Base-by-base conservation (phyloP, 768 basidiomycete species). In the Agrocybe chaxingu region DNA sequence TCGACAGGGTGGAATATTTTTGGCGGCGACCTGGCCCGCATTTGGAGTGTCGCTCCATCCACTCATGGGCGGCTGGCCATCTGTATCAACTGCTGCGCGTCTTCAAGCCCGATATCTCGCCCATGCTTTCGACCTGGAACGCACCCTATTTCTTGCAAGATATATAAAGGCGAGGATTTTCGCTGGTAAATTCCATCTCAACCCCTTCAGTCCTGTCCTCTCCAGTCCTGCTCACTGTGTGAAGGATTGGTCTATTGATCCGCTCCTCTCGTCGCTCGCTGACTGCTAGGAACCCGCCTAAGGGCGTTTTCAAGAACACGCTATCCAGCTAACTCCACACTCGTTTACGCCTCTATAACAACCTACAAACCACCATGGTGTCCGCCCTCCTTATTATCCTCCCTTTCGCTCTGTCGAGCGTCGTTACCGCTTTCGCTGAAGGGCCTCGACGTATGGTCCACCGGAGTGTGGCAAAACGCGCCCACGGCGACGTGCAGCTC, bases 401-500 rank as follows among this genome's bases (percentile, higher is more conserved):
- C 33, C 52, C 62, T 13, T 29, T 54, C 31, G 42, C 35, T 3
- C 52, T 54, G 18, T 31, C 37, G 13, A 35, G 16, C 7, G 43
- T 33, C 19, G 7, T 9, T 24, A 24, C 24, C 38, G 42, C 41
- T 19, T 11, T 36, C 10, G 47, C 52, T 8, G 66, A 39, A 59
- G 37, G 47, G 7, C 42, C 38, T 12, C 42, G 36, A 4, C 52
- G 60, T 30, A 47, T 50, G 13, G 59, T 50, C 19, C 58, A 59
- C 52, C 42, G 50, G n/a, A 61, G 56, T 18, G 45, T 66, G 32
- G 61, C 64, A 12, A 70, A 67, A 38, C 78, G 80, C 16, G 70
- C 71, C 31, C 65, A 67, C 43, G 71, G 71, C 30, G 70, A 75
- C 45, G 57, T 77, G 3, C 58, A 64, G 19, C 57, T 79, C 36